Conservation (phyloP, 257 asterid genomes). For the Plantago elongata region DNA sequence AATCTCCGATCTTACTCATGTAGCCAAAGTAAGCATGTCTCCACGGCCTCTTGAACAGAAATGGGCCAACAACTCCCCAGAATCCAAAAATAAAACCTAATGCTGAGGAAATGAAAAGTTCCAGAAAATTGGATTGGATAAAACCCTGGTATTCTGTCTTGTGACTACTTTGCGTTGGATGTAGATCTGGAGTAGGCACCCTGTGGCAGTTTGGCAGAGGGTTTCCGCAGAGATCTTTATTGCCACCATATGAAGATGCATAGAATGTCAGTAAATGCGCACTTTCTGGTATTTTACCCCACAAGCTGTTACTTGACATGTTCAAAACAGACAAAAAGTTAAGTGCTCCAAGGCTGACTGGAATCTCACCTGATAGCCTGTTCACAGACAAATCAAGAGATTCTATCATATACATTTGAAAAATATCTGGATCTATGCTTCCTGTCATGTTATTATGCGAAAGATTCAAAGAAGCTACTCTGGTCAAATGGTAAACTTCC, state of each 20-base stretch:
- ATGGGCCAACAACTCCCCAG: too few species aligned
- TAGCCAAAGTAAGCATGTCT: too few species aligned
- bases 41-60: too few species aligned
- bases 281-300: background rate
- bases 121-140: too few species aligned
- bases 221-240: conserved; percentile 22
- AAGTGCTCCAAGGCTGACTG: background rate
- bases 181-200: too few species aligned
- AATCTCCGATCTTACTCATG: too few species aligned
- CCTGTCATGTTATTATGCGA: conserved; percentile 29
- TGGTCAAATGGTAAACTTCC: conserved; percentile 17
- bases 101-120: too few species aligned
- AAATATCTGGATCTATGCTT: conserved; percentile 23
- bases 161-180: too few species aligned
- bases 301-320: background rate
- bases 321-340: background rate
- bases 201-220: conserved; percentile 25
- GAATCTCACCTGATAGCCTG: background rate
- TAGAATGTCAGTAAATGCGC: background rate
- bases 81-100: too few species aligned
- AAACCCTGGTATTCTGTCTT: too few species aligned
- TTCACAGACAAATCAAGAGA: background rate
- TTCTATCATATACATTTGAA: background rate
- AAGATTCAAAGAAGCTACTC: conserved; percentile 25
- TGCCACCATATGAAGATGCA: conserved; percentile 4